Evolutionary conservation across 345 rosid genomes (phyloP).

Genomic region (Acer negundo): DNA sequence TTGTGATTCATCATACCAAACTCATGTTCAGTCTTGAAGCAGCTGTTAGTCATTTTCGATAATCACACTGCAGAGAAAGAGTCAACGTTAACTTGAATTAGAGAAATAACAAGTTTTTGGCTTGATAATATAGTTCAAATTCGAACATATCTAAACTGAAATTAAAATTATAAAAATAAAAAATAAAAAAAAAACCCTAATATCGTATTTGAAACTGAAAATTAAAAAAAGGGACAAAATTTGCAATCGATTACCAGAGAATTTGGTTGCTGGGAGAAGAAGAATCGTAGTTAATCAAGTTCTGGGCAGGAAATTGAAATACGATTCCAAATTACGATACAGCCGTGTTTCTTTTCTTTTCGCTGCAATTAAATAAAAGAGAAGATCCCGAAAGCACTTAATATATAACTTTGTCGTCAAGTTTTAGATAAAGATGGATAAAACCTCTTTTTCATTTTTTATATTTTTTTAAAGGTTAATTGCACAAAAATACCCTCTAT

Average conservation of each 20-base stretch:
- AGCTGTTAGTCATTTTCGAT: constrained; percentile 48
- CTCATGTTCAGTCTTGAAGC: constrained; percentile 71
- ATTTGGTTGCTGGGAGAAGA: neutral
- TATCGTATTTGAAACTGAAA: neutral
- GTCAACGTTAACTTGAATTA: neutral
- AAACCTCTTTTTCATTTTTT: neutral
- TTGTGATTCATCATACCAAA: constrained; percentile 41
- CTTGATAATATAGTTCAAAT: neutral
- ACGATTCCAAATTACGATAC: neutral
- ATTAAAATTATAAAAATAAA: neutral
- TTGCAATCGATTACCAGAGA: neutral
- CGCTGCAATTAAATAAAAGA: neutral
- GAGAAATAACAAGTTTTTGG: neutral
- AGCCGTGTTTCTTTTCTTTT: neutral
- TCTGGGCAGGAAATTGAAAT: neutral
- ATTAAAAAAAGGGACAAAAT: neutral
- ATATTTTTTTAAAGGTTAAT: no score
- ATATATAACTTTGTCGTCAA: neutral
- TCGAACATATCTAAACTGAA: neutral
- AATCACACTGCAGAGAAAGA: constrained; percentile 19
- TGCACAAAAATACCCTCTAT: no score
- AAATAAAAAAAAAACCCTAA: neutral
- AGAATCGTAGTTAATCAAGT: neutral
- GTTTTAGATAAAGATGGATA: neutral
- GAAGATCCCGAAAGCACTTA: no score